Percentiles rank a stretch among this genome's conserved stretches.
phyloP scores from a whole-genome alignment of 805 yeast genomes.

The Sugiyamaella marilandica region DNA sequence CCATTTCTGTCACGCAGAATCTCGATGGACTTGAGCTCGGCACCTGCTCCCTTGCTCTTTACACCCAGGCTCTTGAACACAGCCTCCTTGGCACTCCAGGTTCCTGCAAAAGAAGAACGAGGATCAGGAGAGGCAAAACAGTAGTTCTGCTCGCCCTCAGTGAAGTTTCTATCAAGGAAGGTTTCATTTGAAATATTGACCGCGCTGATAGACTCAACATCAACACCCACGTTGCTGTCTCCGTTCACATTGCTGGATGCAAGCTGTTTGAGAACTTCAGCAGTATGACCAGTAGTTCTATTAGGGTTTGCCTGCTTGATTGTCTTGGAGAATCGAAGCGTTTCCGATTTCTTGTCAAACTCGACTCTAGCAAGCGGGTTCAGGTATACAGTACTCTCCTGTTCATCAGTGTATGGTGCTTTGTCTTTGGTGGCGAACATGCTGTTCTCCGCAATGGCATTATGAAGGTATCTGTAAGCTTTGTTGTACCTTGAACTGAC shows the following conservation, averaged over 20 bases:
- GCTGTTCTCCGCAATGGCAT: constrained; percentile 84
- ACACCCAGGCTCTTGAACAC: constrained; percentile 94
- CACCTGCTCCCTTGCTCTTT: constrained; percentile 90
- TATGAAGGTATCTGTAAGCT: constrained; percentile 93
- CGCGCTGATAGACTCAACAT: constrained; percentile 82
- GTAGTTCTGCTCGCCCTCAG: constrained; percentile 71
- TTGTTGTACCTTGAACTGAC: constrained; percentile 78
- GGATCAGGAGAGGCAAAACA: constrained; percentile 70
- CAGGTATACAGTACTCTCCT: constrained; percentile 86
- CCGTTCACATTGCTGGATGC: constrained; percentile 45
- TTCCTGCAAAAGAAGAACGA: constrained; percentile 90
- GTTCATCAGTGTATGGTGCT: constrained; percentile 86
- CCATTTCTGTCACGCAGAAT: constrained; percentile 63
- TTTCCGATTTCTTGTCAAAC: constrained; percentile 34
- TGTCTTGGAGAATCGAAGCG: constrained; percentile 30
- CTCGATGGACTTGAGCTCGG: constrained; percentile 87
- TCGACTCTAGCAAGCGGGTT: constrained; percentile 88
- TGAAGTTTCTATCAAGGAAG: constrained; percentile 88
- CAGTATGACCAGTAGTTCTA: constrained; percentile 51
- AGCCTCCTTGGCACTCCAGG: constrained; percentile 99
- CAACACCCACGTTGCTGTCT: constrained; percentile 84
- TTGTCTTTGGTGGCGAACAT: constrained; percentile 90
- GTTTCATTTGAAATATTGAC: constrained; percentile 85
- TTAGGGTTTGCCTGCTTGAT: constrained; percentile 36
- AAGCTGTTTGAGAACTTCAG: constrained; percentile 54